Evolutionary conservation across 1,284 basidiomycete genomes (phyloP).

Genomic region (Tilletiaria anomala): DNA sequence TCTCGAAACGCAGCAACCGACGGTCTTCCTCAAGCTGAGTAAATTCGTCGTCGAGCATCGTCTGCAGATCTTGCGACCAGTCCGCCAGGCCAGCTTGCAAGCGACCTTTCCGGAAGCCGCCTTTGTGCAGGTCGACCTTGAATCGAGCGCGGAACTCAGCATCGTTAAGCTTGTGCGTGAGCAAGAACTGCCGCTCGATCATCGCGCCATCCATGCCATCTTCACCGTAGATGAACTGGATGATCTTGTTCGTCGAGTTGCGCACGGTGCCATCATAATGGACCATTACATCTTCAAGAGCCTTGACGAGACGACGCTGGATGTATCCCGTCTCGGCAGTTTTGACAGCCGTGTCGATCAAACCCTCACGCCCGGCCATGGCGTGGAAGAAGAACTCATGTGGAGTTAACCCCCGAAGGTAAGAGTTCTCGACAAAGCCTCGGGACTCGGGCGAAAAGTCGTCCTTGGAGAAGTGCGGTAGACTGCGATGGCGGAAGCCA

Average conservation of each 20-base stretch:
- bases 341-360: constrained; percentile 99
- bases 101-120: constrained; percentile 47
- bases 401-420: constrained; percentile 85
- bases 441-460: constrained; percentile 97
- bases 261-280: constrained; percentile 96
- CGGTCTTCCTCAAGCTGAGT: constrained; percentile 63
- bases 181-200: constrained; percentile 87
- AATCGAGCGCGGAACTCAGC: constrained; percentile 77
- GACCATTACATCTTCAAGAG: constrained; percentile 91
- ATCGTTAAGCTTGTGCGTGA: constrained; percentile 71
- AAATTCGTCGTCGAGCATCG: constrained; percentile 76
- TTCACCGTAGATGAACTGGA: constrained; percentile 95
- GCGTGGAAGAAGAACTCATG: constrained; percentile 99
- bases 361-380: constrained; percentile 97
- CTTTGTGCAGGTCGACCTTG: constrained; percentile 65
- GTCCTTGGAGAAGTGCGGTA: constrained; percentile 97
- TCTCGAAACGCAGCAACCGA: constrained; percentile 57
- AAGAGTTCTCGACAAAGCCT: constrained; percentile 99
- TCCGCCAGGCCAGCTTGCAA: constrained; percentile 91
- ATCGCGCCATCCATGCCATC: constrained; percentile 97
- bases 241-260: constrained; percentile 59
- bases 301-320: constrained; percentile 93
- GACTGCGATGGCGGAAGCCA: constrained; percentile 87
- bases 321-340: constrained; percentile 99
- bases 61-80: constrained; percentile 69